These are phyloP conservation scores for Cupressus sempervirens DNA, from an alignment of 75 land plant genomes.

Conservation along the genomic window DNA sequence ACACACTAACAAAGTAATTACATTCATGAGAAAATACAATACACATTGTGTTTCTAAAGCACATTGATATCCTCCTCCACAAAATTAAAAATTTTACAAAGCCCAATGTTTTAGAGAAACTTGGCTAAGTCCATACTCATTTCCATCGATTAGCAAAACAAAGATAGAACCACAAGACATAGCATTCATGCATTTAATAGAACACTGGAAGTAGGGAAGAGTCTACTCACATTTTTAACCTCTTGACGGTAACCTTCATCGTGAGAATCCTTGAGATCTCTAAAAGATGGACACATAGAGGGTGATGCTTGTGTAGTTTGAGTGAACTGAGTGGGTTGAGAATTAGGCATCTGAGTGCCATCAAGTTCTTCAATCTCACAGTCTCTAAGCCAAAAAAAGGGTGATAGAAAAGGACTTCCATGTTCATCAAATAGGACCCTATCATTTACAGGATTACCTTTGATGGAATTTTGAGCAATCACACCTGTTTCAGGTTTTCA, in stretches of 20 bases:
- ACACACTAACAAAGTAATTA: background rate
- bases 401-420: constrained; percentile 25
- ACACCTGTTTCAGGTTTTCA: background rate
- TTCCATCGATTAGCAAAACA: background rate
- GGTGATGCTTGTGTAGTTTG: constrained; percentile 15
- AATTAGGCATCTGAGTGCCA: constrained; percentile 9
- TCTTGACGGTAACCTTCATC: constrained; percentile 29
- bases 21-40: background rate
- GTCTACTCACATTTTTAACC: background rate
- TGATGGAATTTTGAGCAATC: background rate
- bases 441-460: constrained; percentile 1
- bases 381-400: constrained; percentile 52
- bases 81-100: background rate
- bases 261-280: constrained; percentile 65
- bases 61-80: background rate
- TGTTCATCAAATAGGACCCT: constrained; percentile 17
- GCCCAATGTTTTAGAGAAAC: background rate
- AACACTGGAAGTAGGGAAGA: background rate
- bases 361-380: constrained; percentile 6
- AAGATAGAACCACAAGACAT: background rate
- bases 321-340: background rate
- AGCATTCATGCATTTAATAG: background rate
- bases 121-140: background rate
- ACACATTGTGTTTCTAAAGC: background rate
- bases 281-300: constrained; percentile 31